A percentile compares a stretch with the other conserved stretches of the same genome.
These are phyloP conservation scores for Thalassiosira profunda DNA, from an alignment of 108 stramenopile species.

Conservation along the genomic window DNA sequence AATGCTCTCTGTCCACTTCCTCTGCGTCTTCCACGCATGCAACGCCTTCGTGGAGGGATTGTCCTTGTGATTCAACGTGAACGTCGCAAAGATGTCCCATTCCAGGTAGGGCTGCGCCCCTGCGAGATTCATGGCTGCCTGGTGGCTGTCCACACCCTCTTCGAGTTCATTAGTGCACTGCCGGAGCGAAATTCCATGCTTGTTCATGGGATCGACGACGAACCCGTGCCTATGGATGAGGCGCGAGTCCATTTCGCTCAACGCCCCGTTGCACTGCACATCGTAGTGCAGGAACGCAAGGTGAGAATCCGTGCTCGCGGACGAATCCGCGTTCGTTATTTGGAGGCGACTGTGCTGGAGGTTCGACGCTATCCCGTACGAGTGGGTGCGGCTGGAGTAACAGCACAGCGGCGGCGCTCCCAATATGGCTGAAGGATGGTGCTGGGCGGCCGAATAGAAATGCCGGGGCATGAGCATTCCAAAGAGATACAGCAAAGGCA, in stretches of 20 bases:
- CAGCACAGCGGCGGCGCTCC: conserved; percentile 11
- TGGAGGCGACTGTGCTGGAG: neutral
- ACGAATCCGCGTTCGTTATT: neutral
- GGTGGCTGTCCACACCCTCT: conserved; percentile 11
- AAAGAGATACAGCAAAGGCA: conserved; percentile 3
- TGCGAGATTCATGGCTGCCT: conserved; percentile 6
- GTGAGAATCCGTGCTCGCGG: neutral
- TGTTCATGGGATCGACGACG: neutral
- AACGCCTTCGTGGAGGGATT: conserved; percentile 8
- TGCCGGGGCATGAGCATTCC: conserved; percentile 1
- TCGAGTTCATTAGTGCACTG: neutral
- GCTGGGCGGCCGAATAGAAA: neutral
- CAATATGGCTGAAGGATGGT: conserved; percentile 6
- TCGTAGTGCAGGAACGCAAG: neutral
- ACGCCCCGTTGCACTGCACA: neutral
- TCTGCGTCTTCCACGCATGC: neutral
- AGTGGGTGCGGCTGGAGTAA: neutral
- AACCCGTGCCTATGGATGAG: neutral
- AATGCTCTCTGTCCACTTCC: conserved; percentile 1
- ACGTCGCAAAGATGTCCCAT: conserved; percentile 15
- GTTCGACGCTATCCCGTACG: conserved; percentile 4
- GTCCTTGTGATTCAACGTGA: conserved; percentile 7
- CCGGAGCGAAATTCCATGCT: neutral
- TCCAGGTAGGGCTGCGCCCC: conserved; percentile 1
- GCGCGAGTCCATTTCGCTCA: neutral